Evolutionary conservation across 306 rosid species (phyloP).

Genomic region (Sophora flavescens): DNA sequence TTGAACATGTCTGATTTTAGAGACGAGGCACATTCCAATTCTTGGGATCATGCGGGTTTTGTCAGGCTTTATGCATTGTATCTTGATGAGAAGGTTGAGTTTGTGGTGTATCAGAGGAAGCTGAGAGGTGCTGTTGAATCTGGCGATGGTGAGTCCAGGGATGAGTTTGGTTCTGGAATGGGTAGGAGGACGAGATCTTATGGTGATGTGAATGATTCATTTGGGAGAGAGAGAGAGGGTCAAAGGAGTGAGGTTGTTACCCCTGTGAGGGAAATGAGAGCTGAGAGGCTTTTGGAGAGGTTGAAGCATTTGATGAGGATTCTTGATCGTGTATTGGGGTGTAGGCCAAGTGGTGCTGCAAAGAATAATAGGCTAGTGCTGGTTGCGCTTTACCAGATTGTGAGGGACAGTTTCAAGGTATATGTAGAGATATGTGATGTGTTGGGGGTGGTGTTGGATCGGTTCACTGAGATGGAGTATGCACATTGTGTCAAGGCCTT

Average conservation of each 20-base stretch:
- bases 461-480: slow-evolving; percentile 81
- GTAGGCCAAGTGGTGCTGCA: slow-evolving; percentile 75
- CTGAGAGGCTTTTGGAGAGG: slow-evolving; percentile 72
- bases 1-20: slow-evolving; percentile 74
- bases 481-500: slow-evolving; percentile 70
- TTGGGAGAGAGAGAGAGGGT: slow-evolving; percentile 50
- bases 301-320: slow-evolving; percentile 63
- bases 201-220: slow-evolving; percentile 51
- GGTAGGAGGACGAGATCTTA: slow-evolving; percentile 53
- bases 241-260: slow-evolving; percentile 52
- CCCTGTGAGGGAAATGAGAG: slow-evolving; percentile 71
- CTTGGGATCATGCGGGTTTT: slow-evolving; percentile 81
- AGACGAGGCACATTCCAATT: slow-evolving; percentile 83
- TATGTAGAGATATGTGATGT: slow-evolving; percentile 77
- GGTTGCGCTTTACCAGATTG: slow-evolving; percentile 68
- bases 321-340: slow-evolving; percentile 74
- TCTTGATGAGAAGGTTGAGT: slow-evolving; percentile 79
- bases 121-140: slow-evolving; percentile 44
- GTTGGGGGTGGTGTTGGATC: slow-evolving; percentile 73
- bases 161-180: slow-evolving; percentile 54
- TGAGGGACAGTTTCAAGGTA: slow-evolving; percentile 74
- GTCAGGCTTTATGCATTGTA: slow-evolving; percentile 75
- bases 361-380: slow-evolving; percentile 72
- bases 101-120: slow-evolving; percentile 62
- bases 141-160: slow-evolving; percentile 46